Evolutionary conservation across 192 early-diverging fungal genomes (phyloP).

Genomic region (Gamsiella multidivaricata): DNA sequence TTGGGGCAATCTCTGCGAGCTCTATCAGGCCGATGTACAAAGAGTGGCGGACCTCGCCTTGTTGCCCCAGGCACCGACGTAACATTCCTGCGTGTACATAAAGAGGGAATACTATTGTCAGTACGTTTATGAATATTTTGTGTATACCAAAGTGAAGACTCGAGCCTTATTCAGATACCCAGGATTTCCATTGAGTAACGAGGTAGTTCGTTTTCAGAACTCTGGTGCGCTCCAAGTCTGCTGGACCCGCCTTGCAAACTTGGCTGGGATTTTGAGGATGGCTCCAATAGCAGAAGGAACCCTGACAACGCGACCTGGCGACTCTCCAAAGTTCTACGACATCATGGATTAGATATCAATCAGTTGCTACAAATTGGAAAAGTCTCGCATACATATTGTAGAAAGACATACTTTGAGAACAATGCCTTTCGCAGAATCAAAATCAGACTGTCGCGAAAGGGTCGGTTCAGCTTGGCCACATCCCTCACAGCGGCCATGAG

Average conservation of each 20-base stretch:
- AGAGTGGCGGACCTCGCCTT: slow-evolving; percentile 65
- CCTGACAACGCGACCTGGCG: slow-evolving; percentile 71
- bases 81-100: slow-evolving; percentile 65
- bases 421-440: slow-evolving; percentile 77
- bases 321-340: slow-evolving; percentile 56
- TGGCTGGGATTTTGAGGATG: slow-evolving; percentile 34
- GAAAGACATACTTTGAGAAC: slow-evolving; percentile 65
- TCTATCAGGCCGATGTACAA: slow-evolving; percentile 67
- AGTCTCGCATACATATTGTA: too few species aligned
- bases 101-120: background rate
- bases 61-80: slow-evolving; percentile 76
- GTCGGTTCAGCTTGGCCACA: slow-evolving; percentile 60
- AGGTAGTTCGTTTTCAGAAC: slow-evolving; percentile 19
- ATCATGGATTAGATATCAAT: too few species aligned
- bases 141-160: background rate
- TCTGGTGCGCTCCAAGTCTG: background rate
- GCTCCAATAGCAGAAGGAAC: slow-evolving; percentile 63
- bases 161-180: slow-evolving; percentile 23
- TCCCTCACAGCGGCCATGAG: slow-evolving; percentile 69
- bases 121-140: background rate
- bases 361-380: too few species aligned
- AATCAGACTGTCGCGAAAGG: slow-evolving; percentile 70
- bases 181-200: slow-evolving; percentile 58
- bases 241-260: slow-evolving; percentile 18
- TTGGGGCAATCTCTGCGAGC: slow-evolving; percentile 52